Evolutionary conservation across 1,284 basidiomycete species (phyloP).

Genomic region (Malassezia psittaci): DNA sequence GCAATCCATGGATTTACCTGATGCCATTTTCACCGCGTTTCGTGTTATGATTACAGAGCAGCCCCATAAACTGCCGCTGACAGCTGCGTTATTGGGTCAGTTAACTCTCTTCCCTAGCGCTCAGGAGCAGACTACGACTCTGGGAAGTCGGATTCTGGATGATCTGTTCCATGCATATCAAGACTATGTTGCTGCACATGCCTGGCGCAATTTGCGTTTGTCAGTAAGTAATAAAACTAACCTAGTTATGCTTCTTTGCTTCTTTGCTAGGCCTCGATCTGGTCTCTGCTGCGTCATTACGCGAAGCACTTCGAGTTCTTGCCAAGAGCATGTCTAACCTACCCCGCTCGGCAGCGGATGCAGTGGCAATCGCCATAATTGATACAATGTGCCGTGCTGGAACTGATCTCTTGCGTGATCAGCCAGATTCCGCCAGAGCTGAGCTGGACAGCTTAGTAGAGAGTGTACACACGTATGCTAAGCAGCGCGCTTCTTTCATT

Average conservation of each 20-base stretch:
- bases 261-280: slow-evolving; percentile 55
- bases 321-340: slow-evolving; percentile 60
- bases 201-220: slow-evolving; percentile 43
- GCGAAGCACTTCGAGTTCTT: slow-evolving; percentile 67
- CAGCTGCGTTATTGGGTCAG: slow-evolving; percentile 39
- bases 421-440: slow-evolving; percentile 10
- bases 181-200: slow-evolving; percentile 34
- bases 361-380: slow-evolving; percentile 69
- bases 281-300: slow-evolving; percentile 64
- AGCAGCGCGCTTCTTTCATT: slow-evolving; percentile 25
- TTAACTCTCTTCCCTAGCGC: slow-evolving; percentile 14
- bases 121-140: slow-evolving; percentile 13
- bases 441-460: slow-evolving; percentile 32
- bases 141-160: slow-evolving; percentile 32
- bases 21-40: slow-evolving; percentile 28
- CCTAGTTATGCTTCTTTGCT: slow-evolving; percentile 30
- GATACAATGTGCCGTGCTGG: slow-evolving; percentile 58
- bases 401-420: slow-evolving; percentile 23
- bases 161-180: slow-evolving; percentile 40
- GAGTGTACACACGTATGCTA: slow-evolving; percentile 26
- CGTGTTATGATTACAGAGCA: slow-evolving; percentile 38
- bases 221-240: background rate
- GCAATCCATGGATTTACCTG: slow-evolving; percentile 21
- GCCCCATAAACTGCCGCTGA: slow-evolving; percentile 31
- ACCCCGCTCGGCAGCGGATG: slow-evolving; percentile 3